Evolutionary conservation across 192 early-diverging fungal genomes (phyloP).

Genomic region (Pilobolus umbonatus): DNA sequence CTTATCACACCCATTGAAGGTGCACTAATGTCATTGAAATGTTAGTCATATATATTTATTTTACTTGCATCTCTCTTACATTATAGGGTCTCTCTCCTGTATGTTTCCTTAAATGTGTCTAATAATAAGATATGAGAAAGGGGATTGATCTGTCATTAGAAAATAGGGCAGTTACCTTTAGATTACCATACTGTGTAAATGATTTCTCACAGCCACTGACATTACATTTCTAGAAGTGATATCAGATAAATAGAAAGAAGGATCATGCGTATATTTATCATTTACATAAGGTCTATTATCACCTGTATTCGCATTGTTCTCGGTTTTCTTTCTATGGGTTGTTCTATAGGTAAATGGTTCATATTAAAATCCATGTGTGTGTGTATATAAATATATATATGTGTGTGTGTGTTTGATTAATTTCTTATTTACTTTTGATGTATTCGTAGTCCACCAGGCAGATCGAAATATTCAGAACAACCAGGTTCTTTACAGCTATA

Average conservation of each 20-base stretch:
- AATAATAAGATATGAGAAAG: too few species aligned
- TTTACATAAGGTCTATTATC: slow-evolving; percentile 8
- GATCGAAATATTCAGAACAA: slow-evolving; percentile 11
- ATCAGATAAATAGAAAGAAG: background rate
- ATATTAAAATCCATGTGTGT: too few species aligned
- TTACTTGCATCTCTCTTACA: background rate
- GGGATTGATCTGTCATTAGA: too few species aligned
- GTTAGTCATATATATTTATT: background rate
- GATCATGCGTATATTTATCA: background rate
- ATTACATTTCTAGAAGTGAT: background rate
- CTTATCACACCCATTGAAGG: slow-evolving; percentile 11
- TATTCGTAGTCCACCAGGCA: background rate
- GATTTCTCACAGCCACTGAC: slow-evolving; percentile 1
- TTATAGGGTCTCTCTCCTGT: slow-evolving; percentile 18
- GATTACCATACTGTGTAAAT: slow-evolving; percentile 15
- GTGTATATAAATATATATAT: too few species aligned
- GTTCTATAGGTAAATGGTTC: too few species aligned
- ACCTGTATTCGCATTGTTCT: too few species aligned
- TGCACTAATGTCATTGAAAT: background rate
- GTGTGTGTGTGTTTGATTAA: background rate
- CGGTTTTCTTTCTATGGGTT: too few species aligned
- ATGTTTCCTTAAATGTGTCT: slow-evolving; percentile 21
- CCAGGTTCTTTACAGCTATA: slow-evolving; percentile 12
- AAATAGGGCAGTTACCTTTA: too few species aligned
- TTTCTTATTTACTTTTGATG: slow-evolving; percentile 11